Evolutionary conservation across 371 early-diverging fungal genomes (phyloP), one percentile per base, ranked within the genome.

Genomic region (Mortierella sp.): DNA sequence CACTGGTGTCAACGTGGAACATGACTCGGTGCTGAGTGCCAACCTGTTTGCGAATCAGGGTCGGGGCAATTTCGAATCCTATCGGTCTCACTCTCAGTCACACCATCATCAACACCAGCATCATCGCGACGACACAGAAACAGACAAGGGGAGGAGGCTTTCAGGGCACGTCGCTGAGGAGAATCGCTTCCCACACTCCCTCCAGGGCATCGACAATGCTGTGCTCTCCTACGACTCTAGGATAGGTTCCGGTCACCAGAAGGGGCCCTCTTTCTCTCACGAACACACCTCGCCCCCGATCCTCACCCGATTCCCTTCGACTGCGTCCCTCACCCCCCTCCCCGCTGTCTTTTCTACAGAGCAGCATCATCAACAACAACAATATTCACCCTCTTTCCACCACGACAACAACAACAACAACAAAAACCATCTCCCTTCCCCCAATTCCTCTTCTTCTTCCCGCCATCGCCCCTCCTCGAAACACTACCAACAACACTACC

Each of bases 21-120:
- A 29, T 65, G 32, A 70, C 63, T 49, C 78, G 46, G 74, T 74
- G 27, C 35, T 68, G 11, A 70, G 58, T 56, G 58, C 80, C 68
- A 75, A 79, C 32, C 54, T 75, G 5, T 29, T 75, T 54, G 29
- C 27, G 58, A 65, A 58, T 70, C 78, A 73, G 68, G 68, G 78
- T 78, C 73, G 74, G 74, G 49, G 55, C 68, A 70, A 44, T 68
- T 54, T 73, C 70, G 78, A 75, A 75, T 71, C 75, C 75, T 46
- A 35, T 58, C 58, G 71, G 35, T 63, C 75, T 32, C 74, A 74
- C 32, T 46, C 3, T n/a, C 78, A 70, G 4, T 29, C 8, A 27
- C 75, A 18, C 65, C 18, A 41, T 11, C 75, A 46, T 3, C n/a
- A 41, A 46, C 74, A 73, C 18, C 29, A 58, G 1, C 72, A 72